Percentiles rank a stretch among this genome's conserved stretches.
Evolutionary conservation across 2,329 filamentous ascomycete species (phyloP).

Genomic region (Teratosphaeria pseudoeucalypti): DNA sequence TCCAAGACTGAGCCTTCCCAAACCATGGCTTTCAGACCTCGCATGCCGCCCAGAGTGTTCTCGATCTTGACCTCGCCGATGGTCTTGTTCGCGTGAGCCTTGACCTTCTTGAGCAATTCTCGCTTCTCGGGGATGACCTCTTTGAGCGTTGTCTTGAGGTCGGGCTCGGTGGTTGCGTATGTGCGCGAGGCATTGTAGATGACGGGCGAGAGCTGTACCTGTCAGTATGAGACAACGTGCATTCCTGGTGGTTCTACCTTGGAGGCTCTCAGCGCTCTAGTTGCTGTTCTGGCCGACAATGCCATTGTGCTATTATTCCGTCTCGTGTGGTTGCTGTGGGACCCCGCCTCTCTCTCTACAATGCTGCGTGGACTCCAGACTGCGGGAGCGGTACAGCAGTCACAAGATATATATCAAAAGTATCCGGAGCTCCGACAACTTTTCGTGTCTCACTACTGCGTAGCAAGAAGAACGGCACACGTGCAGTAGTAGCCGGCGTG

Average conservation of each 20-base stretch:
- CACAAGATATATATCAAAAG: not conserved
- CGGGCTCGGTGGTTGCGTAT: slow-evolving; percentile 70
- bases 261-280: slow-evolving; percentile 52
- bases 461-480: not conserved
- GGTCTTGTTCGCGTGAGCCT: slow-evolving; percentile 68
- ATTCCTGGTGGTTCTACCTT: slow-evolving; percentile 41
- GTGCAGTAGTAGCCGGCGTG: not conserved
- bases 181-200: slow-evolving; percentile 31
- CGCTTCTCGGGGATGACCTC: slow-evolving; percentile 83
- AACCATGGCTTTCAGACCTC: slow-evolving; percentile 90
- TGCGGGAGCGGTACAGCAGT: not conserved
- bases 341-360: slow-evolving; percentile 1
- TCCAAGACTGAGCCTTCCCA: slow-evolving; percentile 98
- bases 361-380: not conserved
- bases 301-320: slow-evolving; percentile 41
- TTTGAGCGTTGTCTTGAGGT: slow-evolving; percentile 79
- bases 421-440: not conserved
- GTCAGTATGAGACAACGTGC: not conserved
- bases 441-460: not conserved
- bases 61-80: slow-evolving; percentile 90
- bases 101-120: slow-evolving; percentile 88
- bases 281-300: slow-evolving; percentile 51
- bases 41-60: slow-evolving; percentile 91
- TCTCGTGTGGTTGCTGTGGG: not conserved
- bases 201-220: slow-evolving; percentile 16